phyloP scores from a whole-genome alignment of 306 rosid species.

The Cicer judaicum region DNA sequence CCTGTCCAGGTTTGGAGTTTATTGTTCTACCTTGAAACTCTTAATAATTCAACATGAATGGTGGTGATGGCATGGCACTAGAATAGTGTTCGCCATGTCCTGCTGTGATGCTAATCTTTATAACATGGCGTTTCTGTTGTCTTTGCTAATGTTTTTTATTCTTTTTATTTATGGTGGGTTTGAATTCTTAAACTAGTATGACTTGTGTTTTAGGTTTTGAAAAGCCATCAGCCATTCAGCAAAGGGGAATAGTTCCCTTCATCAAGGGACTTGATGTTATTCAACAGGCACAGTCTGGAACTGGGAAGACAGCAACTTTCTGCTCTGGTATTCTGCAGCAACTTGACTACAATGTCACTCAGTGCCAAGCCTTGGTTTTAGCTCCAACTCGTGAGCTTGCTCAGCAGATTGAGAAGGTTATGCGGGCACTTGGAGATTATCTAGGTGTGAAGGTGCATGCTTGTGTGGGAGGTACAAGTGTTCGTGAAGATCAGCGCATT shows the following conservation, averaged over 20 bases:
- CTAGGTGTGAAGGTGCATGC: conserved; percentile 86
- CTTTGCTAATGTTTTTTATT: background rate
- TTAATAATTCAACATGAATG: background rate
- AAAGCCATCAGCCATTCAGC: conserved; percentile 86
- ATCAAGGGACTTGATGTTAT: conserved; percentile 80
- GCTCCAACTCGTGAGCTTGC: conserved; percentile 87
- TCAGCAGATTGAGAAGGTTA: conserved; percentile 87
- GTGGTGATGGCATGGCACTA: background rate
- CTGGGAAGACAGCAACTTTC: conserved; percentile 84
- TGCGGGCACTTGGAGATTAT: conserved; percentile 86
- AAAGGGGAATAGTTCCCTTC: conserved; percentile 84
- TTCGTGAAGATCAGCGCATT: conserved; percentile 82
- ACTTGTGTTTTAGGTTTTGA: conserved; percentile 63
- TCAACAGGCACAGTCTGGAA: conserved; percentile 88
- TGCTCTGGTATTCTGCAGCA: conserved; percentile 81
- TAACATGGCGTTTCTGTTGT: background rate
- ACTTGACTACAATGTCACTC: conserved; percentile 65
- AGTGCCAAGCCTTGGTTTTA: conserved; percentile 78
- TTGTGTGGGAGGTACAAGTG: conserved; percentile 83
- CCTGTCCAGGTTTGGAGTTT: background rate
- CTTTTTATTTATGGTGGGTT: background rate
- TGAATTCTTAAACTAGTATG: conserved; percentile 1
- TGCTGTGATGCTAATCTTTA: background rate
- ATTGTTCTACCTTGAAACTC: background rate
- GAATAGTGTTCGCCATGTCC: background rate